phyloP scores from a whole-genome alignment of 371 early-diverging fungal species.

The Massospora cicadina region DNA sequence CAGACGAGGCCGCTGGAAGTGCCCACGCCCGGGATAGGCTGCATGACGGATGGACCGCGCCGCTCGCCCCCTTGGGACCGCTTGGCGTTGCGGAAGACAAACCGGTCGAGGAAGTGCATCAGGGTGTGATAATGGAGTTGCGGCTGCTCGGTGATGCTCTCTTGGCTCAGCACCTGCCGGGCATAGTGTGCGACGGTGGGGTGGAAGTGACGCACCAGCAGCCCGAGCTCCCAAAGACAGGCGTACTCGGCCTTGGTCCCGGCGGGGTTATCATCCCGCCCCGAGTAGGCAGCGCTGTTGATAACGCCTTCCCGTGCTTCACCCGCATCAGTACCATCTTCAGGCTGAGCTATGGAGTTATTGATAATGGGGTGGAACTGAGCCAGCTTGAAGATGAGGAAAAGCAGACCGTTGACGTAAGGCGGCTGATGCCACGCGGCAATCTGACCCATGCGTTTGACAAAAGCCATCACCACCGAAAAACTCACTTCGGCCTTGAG shows the following conservation, averaged over 20 bases:
- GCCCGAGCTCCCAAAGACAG: constrained; percentile 82
- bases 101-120: constrained; percentile 83
- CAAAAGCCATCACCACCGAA: constrained; percentile 59
- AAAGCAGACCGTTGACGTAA: constrained; percentile 70
- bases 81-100: constrained; percentile 90
- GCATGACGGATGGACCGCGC: constrained; percentile 38
- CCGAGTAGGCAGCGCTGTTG: constrained; percentile 43
- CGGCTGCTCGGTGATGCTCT: constrained; percentile 46
- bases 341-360: constrained; percentile 41
- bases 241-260: constrained; percentile 60
- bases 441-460: constrained; percentile 76
- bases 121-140: constrained; percentile 84
- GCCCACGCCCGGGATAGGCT: constrained; percentile 22
- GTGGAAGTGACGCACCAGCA: constrained; percentile 70
- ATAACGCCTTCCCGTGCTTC: constrained; percentile 7
- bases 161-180: constrained; percentile 42
- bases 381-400: constrained; percentile 53
- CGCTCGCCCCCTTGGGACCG: constrained; percentile 21
- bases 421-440: constrained; percentile 57
- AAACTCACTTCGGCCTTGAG: constrained; percentile 52
- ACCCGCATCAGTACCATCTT: constrained; percentile 24
- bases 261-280: constrained; percentile 72
- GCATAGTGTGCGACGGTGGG: constrained; percentile 77
- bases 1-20: constrained; percentile 16
- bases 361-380: constrained; percentile 8